Conservation (phyloP, 2,329 filamentous ascomycete species). For the Ophiosphaerella narmari region DNA sequence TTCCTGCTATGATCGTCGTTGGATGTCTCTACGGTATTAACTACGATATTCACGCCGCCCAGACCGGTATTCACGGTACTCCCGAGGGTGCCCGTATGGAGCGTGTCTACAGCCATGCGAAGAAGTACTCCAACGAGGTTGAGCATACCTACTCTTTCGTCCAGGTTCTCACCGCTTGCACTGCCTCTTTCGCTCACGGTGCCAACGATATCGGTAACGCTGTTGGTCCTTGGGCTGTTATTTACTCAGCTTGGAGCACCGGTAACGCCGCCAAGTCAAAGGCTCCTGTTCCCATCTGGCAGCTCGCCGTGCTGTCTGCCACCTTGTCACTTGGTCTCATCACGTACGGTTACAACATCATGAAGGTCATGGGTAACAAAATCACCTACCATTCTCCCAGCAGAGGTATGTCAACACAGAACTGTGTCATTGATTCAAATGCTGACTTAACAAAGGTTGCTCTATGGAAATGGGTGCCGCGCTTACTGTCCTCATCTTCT, state of each 20-base stretch:
- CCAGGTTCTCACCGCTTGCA: slow-evolving; percentile 55
- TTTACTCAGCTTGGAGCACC: slow-evolving; percentile 55
- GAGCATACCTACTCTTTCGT: slow-evolving; percentile 54
- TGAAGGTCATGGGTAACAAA: slow-evolving; percentile 86
- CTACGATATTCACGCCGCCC: slow-evolving; percentile 82
- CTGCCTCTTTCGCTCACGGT: slow-evolving; percentile 61
- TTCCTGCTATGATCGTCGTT: slow-evolving; percentile 69
- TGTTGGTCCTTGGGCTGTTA: slow-evolving; percentile 45
- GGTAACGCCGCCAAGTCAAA: slow-evolving; percentile 66
- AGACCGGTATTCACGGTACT: slow-evolving; percentile 71
- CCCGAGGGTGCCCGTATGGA: slow-evolving; percentile 75
- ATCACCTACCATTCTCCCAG: slow-evolving; percentile 71
- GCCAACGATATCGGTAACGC: slow-evolving; percentile 65
- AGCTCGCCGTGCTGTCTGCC: slow-evolving; percentile 69
- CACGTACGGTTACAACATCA: slow-evolving; percentile 83
- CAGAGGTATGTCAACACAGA: slow-evolving; percentile 39
- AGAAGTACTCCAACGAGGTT: slow-evolving; percentile 46
- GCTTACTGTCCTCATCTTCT: slow-evolving; percentile 76
- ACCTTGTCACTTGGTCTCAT: slow-evolving; percentile 68
- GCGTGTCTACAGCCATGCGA: slow-evolving; percentile 61
- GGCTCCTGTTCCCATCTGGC: slow-evolving; percentile 73
- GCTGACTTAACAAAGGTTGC: slow-evolving; percentile 46
- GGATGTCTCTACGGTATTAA: slow-evolving; percentile 73
- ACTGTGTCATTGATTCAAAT: neutral
- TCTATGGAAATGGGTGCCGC: slow-evolving; percentile 83